Base-by-base conservation (phyloP, 2,329 filamentous ascomycete species). In the Botrytis fragariae region DNA sequence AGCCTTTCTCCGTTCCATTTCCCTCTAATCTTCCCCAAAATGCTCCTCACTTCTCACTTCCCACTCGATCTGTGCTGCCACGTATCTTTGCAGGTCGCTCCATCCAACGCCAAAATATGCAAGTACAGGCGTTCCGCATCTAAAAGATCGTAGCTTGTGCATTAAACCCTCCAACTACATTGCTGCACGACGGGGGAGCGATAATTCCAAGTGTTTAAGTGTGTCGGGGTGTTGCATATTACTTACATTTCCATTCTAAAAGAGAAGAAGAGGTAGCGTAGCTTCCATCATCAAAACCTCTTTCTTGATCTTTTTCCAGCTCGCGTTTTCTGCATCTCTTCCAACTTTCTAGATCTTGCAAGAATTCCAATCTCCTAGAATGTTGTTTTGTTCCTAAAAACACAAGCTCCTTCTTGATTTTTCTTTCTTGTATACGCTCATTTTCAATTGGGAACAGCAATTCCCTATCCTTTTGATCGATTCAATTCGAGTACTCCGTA, bases 41-140 rank as follows among this genome's bases (percentile, higher is more conserved):
- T 42, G 5, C 9, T 65, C 44, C 48, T 68, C 57, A 54, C 25
- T 39, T 44, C 60, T 59, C 64, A 44, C 35, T 45, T 44, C 60
- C 63, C 64, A 44, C 45, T 62, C 48, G 37, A 51, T 65, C 74
- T 74, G 78, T 75, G 77, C 76, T 79, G 78, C 77, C 78, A 79
- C 78, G 78, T 79, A 77, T 75, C 74, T 72, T 57, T 77, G 77
- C 77, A 77, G 74, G 74, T 75, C 74, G 61, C 69, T 71, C 60
- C 60, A 71, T 71, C 37, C 69, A 57, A 71, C 77, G 76, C 77
- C 77, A 77, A 77, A 74, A 76, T 76, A 77, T 79, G 78, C 77
- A 79, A 42, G 74, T 77, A 74, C 78, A 73, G 74, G 76, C 69
- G n/a, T 39, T 71, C 45, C 45, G 60, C 69, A 71, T 65, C 59